A percentile compares a stretch with the other conserved stretches of the same genome.
Conservation (phyloP, 2,329 filamentous ascomycete species). For the Beauveria bassiana region DNA sequence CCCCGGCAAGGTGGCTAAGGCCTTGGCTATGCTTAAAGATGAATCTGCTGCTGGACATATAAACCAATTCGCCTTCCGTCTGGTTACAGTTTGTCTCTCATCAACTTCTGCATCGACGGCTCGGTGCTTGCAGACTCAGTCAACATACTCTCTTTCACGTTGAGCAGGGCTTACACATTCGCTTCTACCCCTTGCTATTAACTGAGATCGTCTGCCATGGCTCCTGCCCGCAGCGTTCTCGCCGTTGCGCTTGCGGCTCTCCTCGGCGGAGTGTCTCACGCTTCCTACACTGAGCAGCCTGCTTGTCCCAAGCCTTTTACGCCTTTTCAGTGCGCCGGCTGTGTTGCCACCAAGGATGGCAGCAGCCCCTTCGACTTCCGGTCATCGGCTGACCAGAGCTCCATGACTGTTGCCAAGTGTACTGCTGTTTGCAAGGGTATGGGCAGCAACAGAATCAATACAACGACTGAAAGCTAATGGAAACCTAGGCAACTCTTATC, state of each 20-base stretch:
- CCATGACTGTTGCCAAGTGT: constrained; percentile 42
- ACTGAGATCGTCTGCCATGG: background rate
- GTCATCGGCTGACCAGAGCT: constrained; percentile 27
- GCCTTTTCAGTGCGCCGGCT: constrained; percentile 40
- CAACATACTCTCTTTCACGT: background rate
- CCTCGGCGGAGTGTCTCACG: constrained; percentile 15
- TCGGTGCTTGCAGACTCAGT: background rate
- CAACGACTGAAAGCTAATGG: background rate
- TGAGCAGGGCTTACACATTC: constrained; percentile 1
- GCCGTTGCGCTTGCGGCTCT: constrained; percentile 19
- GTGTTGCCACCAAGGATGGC: constrained; percentile 32
- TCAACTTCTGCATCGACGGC: background rate
- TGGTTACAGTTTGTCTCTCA: background rate
- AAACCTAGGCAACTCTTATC: constrained; percentile 37
- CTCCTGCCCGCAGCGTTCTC: constrained; percentile 7
- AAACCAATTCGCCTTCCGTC: constrained; percentile 1
- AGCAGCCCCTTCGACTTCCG: constrained; percentile 32
- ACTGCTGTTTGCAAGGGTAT: constrained; percentile 41
- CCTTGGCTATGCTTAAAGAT: background rate
- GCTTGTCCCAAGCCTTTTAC: constrained; percentile 36
- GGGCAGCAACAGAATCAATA: constrained; percentile 1
- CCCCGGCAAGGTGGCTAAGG: background rate
- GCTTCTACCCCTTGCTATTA: background rate
- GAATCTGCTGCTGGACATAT: background rate
- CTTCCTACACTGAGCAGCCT: constrained; percentile 24